These are phyloP conservation scores for Gossypium bickii DNA, from an alignment of 345 rosid genomes.

Conservation along the genomic window DNA sequence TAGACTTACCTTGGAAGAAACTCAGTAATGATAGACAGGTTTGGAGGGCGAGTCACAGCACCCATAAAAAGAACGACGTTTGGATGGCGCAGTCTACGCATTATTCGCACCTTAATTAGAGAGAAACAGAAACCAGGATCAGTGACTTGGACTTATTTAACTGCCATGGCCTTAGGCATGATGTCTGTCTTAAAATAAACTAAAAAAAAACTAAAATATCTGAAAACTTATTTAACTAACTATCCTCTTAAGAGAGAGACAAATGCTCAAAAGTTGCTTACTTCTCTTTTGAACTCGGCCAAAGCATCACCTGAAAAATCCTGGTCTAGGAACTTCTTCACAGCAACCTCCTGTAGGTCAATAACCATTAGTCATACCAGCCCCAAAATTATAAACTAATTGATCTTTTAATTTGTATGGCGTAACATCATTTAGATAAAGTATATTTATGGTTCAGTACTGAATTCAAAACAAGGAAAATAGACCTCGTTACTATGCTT, in stretches of 20 bases:
- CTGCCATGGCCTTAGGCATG: slow-evolving; percentile 7
- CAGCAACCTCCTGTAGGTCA: slow-evolving; percentile 89
- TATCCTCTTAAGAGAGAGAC: not conserved
- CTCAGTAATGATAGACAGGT: slow-evolving; percentile 92
- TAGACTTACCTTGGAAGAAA: slow-evolving; percentile 82
- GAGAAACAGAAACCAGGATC: slow-evolving; percentile 2
- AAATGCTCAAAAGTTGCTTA: slow-evolving; percentile 42
- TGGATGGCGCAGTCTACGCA: slow-evolving; percentile 99
- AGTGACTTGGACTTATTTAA: slow-evolving; percentile 8
- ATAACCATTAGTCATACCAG: slow-evolving; percentile 25
- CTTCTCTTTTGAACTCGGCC: slow-evolving; percentile 95
- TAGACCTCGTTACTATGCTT: not conserved
- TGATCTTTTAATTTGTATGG: not conserved
- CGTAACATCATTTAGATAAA: not conserved
- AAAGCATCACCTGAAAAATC: slow-evolving; percentile 98
- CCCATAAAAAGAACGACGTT: slow-evolving; percentile 97
- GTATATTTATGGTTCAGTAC: not conserved
- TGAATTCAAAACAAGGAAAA: not conserved
- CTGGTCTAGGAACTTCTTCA: slow-evolving; percentile 98
- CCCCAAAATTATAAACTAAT: slow-evolving; percentile 14
- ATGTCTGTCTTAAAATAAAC: not conserved
- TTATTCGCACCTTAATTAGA: slow-evolving; percentile 75
- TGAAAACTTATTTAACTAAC: not conserved
- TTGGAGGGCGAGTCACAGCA: slow-evolving; percentile 98
- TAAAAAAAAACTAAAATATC: slow-evolving; percentile 3